Evolutionary conservation across 108 stramenopile genomes (phyloP), one percentile per base, ranked within the genome.

Genomic region (Cyclotella cryptica): DNA sequence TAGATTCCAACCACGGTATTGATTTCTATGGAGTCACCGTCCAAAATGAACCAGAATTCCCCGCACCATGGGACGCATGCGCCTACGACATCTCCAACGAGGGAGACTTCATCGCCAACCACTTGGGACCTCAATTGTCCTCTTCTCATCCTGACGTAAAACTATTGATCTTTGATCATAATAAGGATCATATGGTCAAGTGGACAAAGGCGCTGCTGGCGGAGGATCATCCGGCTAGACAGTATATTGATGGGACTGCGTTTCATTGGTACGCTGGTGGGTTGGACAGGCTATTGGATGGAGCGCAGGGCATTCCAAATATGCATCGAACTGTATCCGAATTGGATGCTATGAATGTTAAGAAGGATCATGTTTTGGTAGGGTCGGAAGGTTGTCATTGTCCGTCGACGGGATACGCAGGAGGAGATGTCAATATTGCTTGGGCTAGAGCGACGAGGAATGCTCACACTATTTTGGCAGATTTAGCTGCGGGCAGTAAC

Each of bases 61-160:
- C 93, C 14, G 96, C 96, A n/a, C 97, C 97, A 6, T 98, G 98
- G 98, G 98, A 98, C 44, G 98, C 98, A 1, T 98, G 98, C 78
- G 71, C 86, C 40, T 97, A 89, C 83, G 95, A 91, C 19, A 77
- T 92, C 21, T 42, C 64, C 18, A 60, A 81, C n/a, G 72, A 93
- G 76, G 71, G 82, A 3, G 93, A 87, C n/a, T 98, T 98, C 84
- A 75, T 98, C 52, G 86, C 86, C 47, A 77, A 96, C 73, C 92
- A 93, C 83, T 78, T 98, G 12, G 98, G 98, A 10, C 98, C 98
- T 0, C 67, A 77, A 41, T 67, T 98, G 15, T 55, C 72, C 22
- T 46, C 77, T 49, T 88, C 91, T 29, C 96, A 97, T 74, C 96
- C 96, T 5, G 88, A 94, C 45, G 73, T 96, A 0, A 91, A 94